Evolutionary conservation across 228 moss, liverwort and hornwort species (phyloP).

Genomic region (Sphagnum fallax): DNA sequence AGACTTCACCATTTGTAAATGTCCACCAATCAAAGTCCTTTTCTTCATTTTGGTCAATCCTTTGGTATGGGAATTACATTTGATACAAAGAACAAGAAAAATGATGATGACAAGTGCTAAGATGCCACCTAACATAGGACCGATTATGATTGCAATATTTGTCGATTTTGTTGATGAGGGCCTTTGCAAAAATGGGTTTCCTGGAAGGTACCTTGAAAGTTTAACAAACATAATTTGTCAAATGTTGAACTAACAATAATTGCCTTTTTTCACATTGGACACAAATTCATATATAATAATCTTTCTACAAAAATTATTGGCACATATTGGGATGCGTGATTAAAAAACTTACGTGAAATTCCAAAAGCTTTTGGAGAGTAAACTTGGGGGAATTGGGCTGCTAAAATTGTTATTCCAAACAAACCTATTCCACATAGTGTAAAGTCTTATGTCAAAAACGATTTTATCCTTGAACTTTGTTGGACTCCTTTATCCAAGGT

Average conservation of each 20-base stretch:
- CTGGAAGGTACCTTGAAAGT: no score
- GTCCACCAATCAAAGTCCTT: no score
- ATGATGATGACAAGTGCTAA: conserved; percentile 6
- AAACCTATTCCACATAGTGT: background rate
- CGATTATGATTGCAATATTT: conserved; percentile 1
- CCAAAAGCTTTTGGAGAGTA: conserved; percentile 7
- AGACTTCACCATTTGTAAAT: no score
- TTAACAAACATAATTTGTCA: no score
- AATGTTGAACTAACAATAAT: no score
- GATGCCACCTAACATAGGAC: conserved; percentile 13
- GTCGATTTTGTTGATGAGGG: background rate
- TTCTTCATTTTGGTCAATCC: no score
- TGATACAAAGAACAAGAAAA: background rate
- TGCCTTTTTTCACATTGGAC: background rate
- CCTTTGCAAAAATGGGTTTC: no score
- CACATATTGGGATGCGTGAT: no score
- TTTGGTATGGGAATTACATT: background rate
- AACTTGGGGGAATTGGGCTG: conserved; percentile 8
- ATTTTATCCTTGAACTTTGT: no score
- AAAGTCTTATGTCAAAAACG: no score
- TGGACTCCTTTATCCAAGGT: no score
- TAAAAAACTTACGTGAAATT: conserved; percentile 5
- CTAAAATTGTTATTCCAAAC: conserved; percentile 23
- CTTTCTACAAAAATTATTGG: no score
- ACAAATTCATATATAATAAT: background rate